Evolutionary conservation across 1,284 basidiomycete genomes (phyloP), one percentile per base, ranked within the genome.

Genomic region (Ganoderma meredithae): DNA sequence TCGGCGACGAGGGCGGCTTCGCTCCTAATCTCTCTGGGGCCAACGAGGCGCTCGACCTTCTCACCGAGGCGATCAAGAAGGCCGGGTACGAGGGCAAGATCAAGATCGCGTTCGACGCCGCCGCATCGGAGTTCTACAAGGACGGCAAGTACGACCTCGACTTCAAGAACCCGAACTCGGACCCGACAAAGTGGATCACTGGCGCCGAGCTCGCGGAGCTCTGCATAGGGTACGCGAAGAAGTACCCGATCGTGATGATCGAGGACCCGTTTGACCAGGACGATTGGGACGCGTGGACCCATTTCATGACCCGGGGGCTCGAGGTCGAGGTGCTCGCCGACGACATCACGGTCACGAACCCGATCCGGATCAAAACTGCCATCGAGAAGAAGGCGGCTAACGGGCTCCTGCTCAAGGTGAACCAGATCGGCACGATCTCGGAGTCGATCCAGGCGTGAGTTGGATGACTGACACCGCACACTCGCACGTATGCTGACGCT

Each of bases 181-280:
- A 99, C 85, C 88, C 95, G 60, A 93, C 89, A 85, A 96, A 99
- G 84, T 98, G 95, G 95, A 93, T 99, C 83, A 85, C 94, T 47
- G 97, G 97, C 76, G 85, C 88, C 72, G 89, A 99, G 85, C 95
- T 99, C 75, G 97, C 96, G 49, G 94, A 97, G 69, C 86, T 97
- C 79, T 99, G 99, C 89, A 83, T 97, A 78, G 81, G 84, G 76
- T 95, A 95, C 82, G 83, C 92, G 79, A 86, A 95, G 82, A 93
- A 97, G 84, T 98, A 98, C 87, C 96, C 96, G 75, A 98, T 98
- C 77, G 90, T 96, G 74, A 98, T 96, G 65, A 94, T 99, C 79
- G 97, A 99, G 86, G 97, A 99, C 83, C 97, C 97, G 82, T 99
- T 99, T 85, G 97, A 99, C 85, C 97, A 99, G 87, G 98, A 99